Conservation (phyloP, 2,329 filamentous ascomycete genomes). For the Aspergillus tamarii region DNA sequence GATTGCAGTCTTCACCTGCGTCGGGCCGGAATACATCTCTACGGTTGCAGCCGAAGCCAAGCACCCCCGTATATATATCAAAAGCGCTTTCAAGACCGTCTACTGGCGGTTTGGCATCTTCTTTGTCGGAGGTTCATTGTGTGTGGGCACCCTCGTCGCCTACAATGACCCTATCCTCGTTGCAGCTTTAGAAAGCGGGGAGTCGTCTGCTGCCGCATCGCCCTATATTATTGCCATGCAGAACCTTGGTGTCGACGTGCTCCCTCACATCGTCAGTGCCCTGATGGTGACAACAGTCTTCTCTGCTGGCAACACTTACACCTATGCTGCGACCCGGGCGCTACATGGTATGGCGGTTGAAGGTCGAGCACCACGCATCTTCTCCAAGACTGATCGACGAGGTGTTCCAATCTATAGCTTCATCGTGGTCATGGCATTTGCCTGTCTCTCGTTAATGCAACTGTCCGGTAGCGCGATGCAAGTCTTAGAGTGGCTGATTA, state of each 20-base stretch:
- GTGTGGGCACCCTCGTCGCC: slow-evolving; percentile 68
- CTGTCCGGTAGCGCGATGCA: background rate
- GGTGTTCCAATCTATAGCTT: background rate
- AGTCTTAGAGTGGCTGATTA: background rate
- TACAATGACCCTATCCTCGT: slow-evolving; percentile 58
- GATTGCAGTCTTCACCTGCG: slow-evolving; percentile 66
- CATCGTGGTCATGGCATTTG: background rate
- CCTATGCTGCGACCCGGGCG: background rate
- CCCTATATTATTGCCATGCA: background rate
- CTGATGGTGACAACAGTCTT: background rate
- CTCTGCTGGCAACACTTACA: background rate
- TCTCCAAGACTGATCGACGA: background rate
- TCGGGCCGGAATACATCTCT: slow-evolving; percentile 64
- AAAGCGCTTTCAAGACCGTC: slow-evolving; percentile 72
- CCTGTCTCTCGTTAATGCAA: background rate
- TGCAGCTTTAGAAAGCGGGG: background rate
- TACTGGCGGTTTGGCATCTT: slow-evolving; percentile 74
- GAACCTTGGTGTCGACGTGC: background rate
- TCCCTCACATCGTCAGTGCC: background rate
- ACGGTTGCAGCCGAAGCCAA: slow-evolving; percentile 66
- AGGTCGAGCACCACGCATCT: background rate
- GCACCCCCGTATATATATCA: slow-evolving; percentile 67
- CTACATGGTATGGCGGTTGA: background rate
- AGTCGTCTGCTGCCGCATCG: background rate
- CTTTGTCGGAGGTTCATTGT: slow-evolving; percentile 71